Percentiles rank a stretch among this genome's conserved stretches.
Evolutionary conservation across 768 basidiomycete genomes (phyloP).

Genomic region (Cystobasidium tubakii): DNA sequence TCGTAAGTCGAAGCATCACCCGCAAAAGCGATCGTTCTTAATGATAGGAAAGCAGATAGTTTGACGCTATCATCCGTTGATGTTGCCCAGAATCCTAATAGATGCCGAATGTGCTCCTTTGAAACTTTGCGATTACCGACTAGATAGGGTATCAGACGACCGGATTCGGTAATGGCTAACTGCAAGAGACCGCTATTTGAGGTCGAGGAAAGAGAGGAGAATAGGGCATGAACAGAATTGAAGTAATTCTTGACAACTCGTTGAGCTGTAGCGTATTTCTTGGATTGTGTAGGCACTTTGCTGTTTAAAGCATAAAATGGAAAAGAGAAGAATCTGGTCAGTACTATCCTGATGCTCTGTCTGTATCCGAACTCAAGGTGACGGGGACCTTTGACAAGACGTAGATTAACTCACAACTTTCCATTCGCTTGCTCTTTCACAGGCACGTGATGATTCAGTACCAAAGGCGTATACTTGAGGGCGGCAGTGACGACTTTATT

Average conservation of each 20-base stretch:
- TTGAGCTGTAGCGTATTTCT: slow-evolving; percentile 74
- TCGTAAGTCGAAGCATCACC: slow-evolving; percentile 76
- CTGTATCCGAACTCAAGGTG: too few relatives aligned
- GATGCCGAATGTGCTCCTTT: slow-evolving; percentile 76
- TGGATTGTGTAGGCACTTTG: slow-evolving; percentile 74
- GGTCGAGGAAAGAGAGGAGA: slow-evolving; percentile 66
- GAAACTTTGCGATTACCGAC: slow-evolving; percentile 75
- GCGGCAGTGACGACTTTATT: slow-evolving; percentile 82
- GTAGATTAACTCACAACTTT: slow-evolving; percentile 60
- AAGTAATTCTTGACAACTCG: slow-evolving; percentile 85
- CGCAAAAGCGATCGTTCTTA: slow-evolving; percentile 70
- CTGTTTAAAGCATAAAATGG: too few relatives aligned
- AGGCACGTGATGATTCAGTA: slow-evolving; percentile 79
- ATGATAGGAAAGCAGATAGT: slow-evolving; percentile 76
- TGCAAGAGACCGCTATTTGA: slow-evolving; percentile 53
- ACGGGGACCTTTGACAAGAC: not conserved
- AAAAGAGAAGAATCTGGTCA: too few relatives aligned
- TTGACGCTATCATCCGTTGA: slow-evolving; percentile 71
- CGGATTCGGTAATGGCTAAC: slow-evolving; percentile 72
- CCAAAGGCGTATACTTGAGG: slow-evolving; percentile 80
- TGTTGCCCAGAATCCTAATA: slow-evolving; percentile 71
- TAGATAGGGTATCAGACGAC: slow-evolving; percentile 83
- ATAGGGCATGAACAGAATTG: slow-evolving; percentile 71
- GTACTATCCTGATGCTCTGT: too few relatives aligned
- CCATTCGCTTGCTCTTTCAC: slow-evolving; percentile 75